Percentiles rank a stretch among this genome's conserved stretches.
Evolutionary conservation across 108 stramenopile species (phyloP).

Genomic region (Nitzschia sp.): DNA sequence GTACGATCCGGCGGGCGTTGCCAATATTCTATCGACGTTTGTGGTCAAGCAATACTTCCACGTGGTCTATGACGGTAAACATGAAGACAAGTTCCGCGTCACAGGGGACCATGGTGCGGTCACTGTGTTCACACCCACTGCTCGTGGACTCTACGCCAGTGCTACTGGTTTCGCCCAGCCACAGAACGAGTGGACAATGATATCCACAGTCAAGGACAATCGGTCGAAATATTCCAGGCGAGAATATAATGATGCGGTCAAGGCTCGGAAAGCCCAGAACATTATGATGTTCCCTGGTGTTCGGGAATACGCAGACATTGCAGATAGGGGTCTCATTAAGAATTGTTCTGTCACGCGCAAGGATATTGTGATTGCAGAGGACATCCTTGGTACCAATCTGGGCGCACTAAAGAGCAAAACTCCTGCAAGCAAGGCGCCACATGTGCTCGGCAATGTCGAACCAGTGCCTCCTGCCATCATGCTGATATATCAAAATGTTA

Average conservation of each 20-base stretch:
- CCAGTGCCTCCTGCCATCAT: constrained; percentile 29
- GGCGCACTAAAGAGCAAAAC: constrained; percentile 32
- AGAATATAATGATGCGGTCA: constrained; percentile 3
- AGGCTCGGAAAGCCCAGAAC: constrained; percentile 9
- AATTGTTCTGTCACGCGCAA: constrained; percentile 29
- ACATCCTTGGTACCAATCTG: constrained; percentile 31
- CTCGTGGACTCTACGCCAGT: background rate
- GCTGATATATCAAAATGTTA: constrained; percentile 19
- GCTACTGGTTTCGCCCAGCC: background rate
- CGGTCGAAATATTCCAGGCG: background rate
- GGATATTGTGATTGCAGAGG: constrained; percentile 13
- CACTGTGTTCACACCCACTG: background rate
- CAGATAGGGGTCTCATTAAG: constrained; percentile 35
- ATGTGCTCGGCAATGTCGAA: background rate
- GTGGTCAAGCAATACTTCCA: constrained; percentile 14
- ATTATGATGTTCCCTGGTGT: constrained; percentile 11
- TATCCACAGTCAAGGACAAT: constrained; percentile 9
- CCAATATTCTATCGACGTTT: constrained; percentile 44
- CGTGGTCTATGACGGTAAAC: constrained; percentile 35
- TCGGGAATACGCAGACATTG: constrained; percentile 4
- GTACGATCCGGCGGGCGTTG: constrained; percentile 41
- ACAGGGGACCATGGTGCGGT: constrained; percentile 5
- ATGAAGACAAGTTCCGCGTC: constrained; percentile 11
- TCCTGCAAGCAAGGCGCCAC: background rate
- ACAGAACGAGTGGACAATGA: background rate